Percentiles rank a stretch among this genome's conserved stretches.
Evolutionary conservation across 768 basidiomycete genomes (phyloP).

Genomic region (Boletus fagicola): DNA sequence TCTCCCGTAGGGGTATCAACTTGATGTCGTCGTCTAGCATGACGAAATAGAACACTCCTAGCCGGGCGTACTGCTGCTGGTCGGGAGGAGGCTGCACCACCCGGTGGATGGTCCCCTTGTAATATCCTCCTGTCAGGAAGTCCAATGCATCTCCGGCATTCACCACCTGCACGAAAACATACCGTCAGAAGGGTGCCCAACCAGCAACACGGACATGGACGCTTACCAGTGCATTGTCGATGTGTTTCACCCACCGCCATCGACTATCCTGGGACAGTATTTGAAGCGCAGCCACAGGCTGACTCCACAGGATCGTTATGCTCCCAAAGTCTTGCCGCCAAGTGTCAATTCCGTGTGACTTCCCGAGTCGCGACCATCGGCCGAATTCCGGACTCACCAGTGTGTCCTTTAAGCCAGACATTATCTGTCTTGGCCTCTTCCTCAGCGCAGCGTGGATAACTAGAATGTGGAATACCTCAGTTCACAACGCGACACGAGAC

Average conservation of each 20-base stretch:
- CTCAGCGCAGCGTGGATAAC: slow-evolving; percentile 49
- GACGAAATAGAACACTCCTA: slow-evolving; percentile 60
- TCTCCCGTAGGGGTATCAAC: slow-evolving; percentile 45
- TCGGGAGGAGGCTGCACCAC: slow-evolving; percentile 58
- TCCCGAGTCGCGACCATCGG: too few species aligned
- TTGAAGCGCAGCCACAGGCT: slow-evolving; percentile 58
- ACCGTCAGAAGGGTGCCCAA: not conserved
- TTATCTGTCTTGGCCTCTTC: slow-evolving; percentile 51
- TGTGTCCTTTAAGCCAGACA: slow-evolving; percentile 62
- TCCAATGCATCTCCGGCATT: slow-evolving; percentile 61
- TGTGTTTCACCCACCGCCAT: slow-evolving; percentile 60
- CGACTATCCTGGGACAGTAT: slow-evolving; percentile 50
- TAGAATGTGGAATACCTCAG: slow-evolving; percentile 17
- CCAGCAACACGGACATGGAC: not conserved
- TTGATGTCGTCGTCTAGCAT: slow-evolving; percentile 50
- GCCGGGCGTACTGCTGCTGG: slow-evolving; percentile 47
- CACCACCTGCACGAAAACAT: slow-evolving; percentile 42
- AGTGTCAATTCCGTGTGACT: not conserved
- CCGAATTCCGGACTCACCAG: slow-evolving; percentile 34
- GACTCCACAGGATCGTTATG: slow-evolving; percentile 58
- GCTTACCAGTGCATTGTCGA: slow-evolving; percentile 55
- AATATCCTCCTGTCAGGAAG: slow-evolving; percentile 60
- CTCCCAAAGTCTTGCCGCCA: slow-evolving; percentile 46
- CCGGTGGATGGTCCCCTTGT: slow-evolving; percentile 59
- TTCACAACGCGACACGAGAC: not conserved